phyloP scores from a whole-genome alignment of 208 protist species.

The Trypanosoma vivax region DNA sequence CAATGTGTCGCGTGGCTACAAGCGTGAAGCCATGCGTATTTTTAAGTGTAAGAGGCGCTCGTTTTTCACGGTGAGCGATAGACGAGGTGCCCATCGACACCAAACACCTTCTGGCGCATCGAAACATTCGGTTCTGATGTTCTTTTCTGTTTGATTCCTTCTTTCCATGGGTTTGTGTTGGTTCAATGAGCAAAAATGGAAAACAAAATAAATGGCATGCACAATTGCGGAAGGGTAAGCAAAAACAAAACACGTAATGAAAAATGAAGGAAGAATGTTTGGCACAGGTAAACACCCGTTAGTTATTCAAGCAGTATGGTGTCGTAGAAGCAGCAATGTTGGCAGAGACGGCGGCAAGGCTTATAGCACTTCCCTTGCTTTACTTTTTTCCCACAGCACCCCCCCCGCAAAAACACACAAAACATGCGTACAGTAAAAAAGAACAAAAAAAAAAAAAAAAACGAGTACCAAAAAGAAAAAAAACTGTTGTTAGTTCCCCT shows the following conservation, averaged over 20 bases:
- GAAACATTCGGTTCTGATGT: constrained; percentile 33
- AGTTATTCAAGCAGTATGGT: no score
- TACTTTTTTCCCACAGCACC: background rate
- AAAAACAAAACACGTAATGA: no score
- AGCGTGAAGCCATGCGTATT: constrained; percentile 71
- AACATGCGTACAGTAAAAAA: background rate
- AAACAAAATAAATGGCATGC: no score
- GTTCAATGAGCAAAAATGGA: no score
- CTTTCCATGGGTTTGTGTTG: no score
- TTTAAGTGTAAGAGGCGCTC: constrained; percentile 22
- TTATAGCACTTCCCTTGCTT: background rate
- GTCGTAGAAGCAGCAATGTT: no score
- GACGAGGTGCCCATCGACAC: constrained; percentile 15
- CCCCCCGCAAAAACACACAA: background rate
- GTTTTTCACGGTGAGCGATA: constrained; percentile 3
- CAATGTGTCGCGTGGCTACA: constrained; percentile 38
- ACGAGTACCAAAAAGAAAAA: background rate
- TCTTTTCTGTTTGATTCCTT: constrained; percentile 1
- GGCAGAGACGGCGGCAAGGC: no score
- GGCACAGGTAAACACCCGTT: no score
- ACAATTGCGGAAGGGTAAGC: no score
- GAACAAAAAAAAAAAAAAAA: background rate
- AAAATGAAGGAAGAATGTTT: no score
- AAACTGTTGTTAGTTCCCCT: no score
- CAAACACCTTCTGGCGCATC: constrained; percentile 33